Evolutionary conservation across 306 rosid genomes (phyloP), one percentile per base, ranked within the genome.

Genomic region (Acacia crassicarpa): DNA sequence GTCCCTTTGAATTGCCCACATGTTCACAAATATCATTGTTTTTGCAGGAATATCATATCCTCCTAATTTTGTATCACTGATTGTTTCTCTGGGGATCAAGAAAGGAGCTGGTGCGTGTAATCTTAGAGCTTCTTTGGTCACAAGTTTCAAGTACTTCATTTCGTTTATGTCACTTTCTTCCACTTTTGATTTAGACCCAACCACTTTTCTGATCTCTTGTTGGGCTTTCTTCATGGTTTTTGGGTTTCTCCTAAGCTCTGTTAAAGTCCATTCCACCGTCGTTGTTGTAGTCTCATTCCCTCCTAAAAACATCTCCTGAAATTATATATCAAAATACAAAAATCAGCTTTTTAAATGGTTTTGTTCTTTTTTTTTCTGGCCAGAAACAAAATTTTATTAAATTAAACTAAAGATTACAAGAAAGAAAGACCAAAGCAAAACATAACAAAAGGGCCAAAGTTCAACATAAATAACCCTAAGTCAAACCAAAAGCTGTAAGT

Each of bases 51-150:
- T 41, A n/a, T 41, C 33, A 0, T 80, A 88, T 1, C 87, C 88
- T 22, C 78, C 82, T 1, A 88, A 7, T 13, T 88, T 70, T 0
- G 66, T 63, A 8, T 53, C 20, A 0, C 3, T 20, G 0, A 19
- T 9, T 71, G 90, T 79, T 74, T 81, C 61, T 20, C 90, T 72
- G 38, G 88, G 84, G 2, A 76, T 11, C 43, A 83, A 15, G 1
- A 83, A 79, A 44, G 89, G 89, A 30, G 7, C 33, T 1, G 91
- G 81, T 15, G 90, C 81, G 32, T 86, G 94, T 6, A 86, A 43
- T 22, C 93, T 85, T 2, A 88, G n/a, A 54, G 67, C 68, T 70
- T 90, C 86, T 69, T 77, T 88, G 9, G 78, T 9, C 5, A 46
- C 53, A 12, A 46, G 15, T 46, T 46, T 12, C 53, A 46, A 46